Percentiles rank a stretch among this genome's conserved stretches.
Conservation (phyloP, 805 yeast genomes). For the Wickerhamiella brachini region DNA sequence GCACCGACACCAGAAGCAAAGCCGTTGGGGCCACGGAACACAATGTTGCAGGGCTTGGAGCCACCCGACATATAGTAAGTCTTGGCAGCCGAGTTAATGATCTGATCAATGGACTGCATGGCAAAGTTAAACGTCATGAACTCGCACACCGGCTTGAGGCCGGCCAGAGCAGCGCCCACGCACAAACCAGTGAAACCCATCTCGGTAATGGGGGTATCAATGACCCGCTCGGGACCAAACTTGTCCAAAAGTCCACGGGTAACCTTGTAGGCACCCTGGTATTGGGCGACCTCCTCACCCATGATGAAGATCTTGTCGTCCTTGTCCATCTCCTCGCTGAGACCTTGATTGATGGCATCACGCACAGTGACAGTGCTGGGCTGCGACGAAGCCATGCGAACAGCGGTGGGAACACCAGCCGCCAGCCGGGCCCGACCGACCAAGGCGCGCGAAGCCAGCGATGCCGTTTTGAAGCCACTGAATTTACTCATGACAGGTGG, state of each 20-base stretch:
- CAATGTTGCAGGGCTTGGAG: slow-evolving; percentile 77
- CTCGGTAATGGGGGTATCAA: slow-evolving; percentile 97
- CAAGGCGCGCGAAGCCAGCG: neutral
- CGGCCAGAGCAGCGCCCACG: slow-evolving; percentile 93
- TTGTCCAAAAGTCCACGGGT: slow-evolving; percentile 91
- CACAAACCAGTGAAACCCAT: slow-evolving; percentile 96
- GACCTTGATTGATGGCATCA: slow-evolving; percentile 89
- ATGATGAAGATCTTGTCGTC: slow-evolving; percentile 87
- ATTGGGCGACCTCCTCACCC: slow-evolving; percentile 99
- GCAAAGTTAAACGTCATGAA: slow-evolving; percentile 99
- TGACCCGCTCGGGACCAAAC: slow-evolving; percentile 84
- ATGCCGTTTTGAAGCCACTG: neutral
- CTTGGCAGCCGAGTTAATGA: slow-evolving; percentile 96
- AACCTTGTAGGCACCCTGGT: slow-evolving; percentile 97
- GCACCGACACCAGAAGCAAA: slow-evolving; percentile 99
- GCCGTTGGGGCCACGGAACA: slow-evolving; percentile 99
- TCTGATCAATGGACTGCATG: slow-evolving; percentile 98
- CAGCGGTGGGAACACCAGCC: neutral
- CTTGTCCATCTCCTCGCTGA: slow-evolving; percentile 94
- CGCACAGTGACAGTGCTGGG: slow-evolving; percentile 59
- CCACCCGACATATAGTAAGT: slow-evolving; percentile 99
- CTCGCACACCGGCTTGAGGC: slow-evolving; percentile 92
- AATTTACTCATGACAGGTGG: neutral
- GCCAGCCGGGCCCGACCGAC: neutral
- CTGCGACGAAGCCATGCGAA: neutral